Evolutionary conservation across 192 early-diverging fungal species (phyloP).

Genomic region (Pilobolus umbonatus): DNA sequence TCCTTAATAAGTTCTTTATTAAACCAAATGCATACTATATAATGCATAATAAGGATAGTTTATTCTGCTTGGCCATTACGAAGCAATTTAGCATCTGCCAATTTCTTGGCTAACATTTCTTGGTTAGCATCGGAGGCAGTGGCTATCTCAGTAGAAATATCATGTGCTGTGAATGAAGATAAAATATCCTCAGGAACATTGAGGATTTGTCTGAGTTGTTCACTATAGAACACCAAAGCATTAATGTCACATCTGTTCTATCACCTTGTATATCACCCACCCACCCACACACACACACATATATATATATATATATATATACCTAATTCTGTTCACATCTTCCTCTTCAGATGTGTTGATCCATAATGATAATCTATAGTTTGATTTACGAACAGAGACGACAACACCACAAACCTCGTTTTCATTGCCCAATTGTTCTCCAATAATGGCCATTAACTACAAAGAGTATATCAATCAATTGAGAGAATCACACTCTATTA

Average conservation of each 20-base stretch:
- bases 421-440: constrained; percentile 74
- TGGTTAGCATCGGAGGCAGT: background rate
- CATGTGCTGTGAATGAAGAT: constrained; percentile 57
- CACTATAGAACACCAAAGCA: constrained; percentile 24
- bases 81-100: too few relatives aligned
- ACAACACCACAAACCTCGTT: constrained; percentile 88
- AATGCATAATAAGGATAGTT: too few relatives aligned
- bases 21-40: too few relatives aligned
- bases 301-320: constrained; percentile 1
- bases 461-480: constrained; percentile 13
- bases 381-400: constrained; percentile 75
- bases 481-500: constrained; percentile 3
- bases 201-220: constrained; percentile 51
- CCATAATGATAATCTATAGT: constrained; percentile 87
- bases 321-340: constrained; percentile 49
- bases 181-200: constrained; percentile 32
- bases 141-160: constrained; percentile 29
- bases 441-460: constrained; percentile 83
- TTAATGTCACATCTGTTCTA: background rate
- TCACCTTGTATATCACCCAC: background rate
- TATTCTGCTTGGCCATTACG: too few relatives aligned
- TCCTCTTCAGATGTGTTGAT: constrained; percentile 54
- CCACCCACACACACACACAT: background rate
- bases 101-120: too few relatives aligned
- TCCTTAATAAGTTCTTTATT: too few relatives aligned